phyloP scores from a whole-genome alignment of 75 land plant species.

The Picea glauca region DNA sequence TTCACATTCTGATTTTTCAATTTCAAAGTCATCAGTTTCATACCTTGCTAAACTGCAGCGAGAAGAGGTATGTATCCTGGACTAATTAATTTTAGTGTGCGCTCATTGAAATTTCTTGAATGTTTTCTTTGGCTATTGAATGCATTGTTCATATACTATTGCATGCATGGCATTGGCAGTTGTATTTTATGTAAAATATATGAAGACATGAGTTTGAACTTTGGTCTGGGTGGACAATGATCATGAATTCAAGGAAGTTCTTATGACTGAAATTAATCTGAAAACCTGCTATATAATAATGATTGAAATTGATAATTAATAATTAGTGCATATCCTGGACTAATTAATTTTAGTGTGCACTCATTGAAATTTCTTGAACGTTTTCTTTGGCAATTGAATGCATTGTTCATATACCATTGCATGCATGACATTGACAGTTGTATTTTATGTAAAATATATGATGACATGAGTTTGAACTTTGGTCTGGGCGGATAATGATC shows the following conservation, averaged over 20 bases:
- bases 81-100: not conserved
- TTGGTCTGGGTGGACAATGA: no score
- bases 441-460: not conserved
- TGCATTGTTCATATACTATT: not conserved
- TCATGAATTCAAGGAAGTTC: no score
- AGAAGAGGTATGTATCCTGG: conserved; percentile 66
- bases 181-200: not conserved
- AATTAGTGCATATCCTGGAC: no score
- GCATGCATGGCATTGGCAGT: not conserved
- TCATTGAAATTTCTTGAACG: no score
- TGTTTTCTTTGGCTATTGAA: not conserved
- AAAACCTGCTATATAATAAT: no score
- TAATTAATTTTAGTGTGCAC: not conserved
- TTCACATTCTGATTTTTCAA: conserved; percentile 75
- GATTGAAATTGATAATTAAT: no score
- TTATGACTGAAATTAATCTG: no score
- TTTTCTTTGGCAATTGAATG: not conserved
- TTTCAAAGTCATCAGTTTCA: conserved; percentile 82
- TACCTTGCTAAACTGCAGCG: conserved; percentile 82
- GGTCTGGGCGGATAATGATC: no score
- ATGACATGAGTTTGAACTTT: no score
- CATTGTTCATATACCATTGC: not conserved
- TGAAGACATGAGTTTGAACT: no score
- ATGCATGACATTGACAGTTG: not conserved
- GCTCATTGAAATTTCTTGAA: no score